A percentile compares a stretch with the other conserved stretches of the same genome.
Evolutionary conservation across 352 stramenopile species (phyloP).

Genomic region (Phytophthora chlamydospora): DNA sequence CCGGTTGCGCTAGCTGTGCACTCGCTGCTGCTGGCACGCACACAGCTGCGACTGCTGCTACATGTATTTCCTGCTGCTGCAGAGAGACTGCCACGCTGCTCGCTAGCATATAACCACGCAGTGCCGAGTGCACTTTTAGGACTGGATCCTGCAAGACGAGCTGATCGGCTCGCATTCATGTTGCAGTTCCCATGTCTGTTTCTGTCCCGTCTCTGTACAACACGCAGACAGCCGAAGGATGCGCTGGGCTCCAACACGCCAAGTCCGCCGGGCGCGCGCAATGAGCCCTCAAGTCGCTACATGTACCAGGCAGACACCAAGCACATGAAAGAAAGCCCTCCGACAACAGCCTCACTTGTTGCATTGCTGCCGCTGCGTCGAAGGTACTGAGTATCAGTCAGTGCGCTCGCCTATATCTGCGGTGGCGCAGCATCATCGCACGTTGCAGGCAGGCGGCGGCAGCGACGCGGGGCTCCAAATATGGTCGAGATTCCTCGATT

Average conservation of each 20-base stretch:
- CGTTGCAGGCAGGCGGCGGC: background rate
- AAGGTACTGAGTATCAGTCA: too few relatives aligned
- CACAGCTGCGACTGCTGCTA: too few relatives aligned
- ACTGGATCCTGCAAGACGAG: too few relatives aligned
- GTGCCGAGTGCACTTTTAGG: too few relatives aligned
- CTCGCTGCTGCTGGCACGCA: background rate
- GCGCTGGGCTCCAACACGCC: conserved; percentile 16
- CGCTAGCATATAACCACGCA: too few relatives aligned
- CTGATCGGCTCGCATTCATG: too few relatives aligned
- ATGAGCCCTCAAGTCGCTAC: too few relatives aligned
- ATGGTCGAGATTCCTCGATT: background rate
- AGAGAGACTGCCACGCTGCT: background rate
- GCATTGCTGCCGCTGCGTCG: too few relatives aligned
- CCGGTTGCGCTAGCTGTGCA: conserved; percentile 9
- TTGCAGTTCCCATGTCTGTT: conserved; percentile 7
- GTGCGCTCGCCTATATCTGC: background rate
- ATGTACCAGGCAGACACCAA: too few relatives aligned
- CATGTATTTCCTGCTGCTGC: background rate
- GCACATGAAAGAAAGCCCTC: too few relatives aligned
- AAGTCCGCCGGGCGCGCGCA: background rate
- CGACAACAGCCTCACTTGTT: too few relatives aligned
- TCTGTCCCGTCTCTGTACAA: conserved; percentile 21
- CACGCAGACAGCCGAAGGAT: conserved; percentile 18
- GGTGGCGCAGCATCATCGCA: background rate
- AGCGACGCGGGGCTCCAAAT: background rate